These are phyloP conservation scores for Colletotrichum sp. DNA, from an alignment of 2,329 filamentous ascomycete genomes.

Conservation along the genomic window DNA sequence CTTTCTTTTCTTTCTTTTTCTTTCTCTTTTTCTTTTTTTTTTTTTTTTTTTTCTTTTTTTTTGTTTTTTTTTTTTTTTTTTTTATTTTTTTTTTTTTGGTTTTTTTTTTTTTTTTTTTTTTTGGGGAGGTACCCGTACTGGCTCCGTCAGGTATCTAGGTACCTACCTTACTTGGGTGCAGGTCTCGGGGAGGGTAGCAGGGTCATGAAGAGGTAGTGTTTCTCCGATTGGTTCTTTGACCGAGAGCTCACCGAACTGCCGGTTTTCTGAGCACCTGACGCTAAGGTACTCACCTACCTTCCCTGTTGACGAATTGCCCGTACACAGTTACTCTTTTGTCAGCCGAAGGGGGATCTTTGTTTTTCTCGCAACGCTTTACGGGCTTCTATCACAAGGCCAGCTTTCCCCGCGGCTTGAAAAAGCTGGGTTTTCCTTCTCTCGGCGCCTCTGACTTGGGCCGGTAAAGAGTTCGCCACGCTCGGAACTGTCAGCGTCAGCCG, in stretches of 20 bases:
- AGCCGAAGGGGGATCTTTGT: neutral
- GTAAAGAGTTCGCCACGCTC: neutral
- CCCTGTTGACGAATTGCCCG: neutral
- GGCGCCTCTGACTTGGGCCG: neutral
- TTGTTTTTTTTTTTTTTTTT: no score
- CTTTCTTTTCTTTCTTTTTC: no score
- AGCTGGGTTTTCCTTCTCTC: no score
- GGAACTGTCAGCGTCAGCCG: neutral
- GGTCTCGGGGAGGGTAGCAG: no score
- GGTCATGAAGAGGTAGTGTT: neutral
- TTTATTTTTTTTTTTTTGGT: no score
- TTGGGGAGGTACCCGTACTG: neutral
- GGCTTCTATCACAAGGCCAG: neutral
- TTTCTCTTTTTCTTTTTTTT: no score
- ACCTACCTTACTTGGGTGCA: neutral
- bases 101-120: neutral
- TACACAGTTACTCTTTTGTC: neutral
- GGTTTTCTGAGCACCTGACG: neutral
- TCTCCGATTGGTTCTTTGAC: neutral
- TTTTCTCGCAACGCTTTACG: neutral
- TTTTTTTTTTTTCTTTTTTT: no score
- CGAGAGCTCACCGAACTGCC: neutral
- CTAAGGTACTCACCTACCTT: neutral
- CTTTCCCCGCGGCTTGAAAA: neutral
- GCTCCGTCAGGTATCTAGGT: neutral